These are phyloP conservation scores for Chlorella vulgaris DNA, from an alignment of 139 green algal species.

Conservation along the genomic window DNA sequence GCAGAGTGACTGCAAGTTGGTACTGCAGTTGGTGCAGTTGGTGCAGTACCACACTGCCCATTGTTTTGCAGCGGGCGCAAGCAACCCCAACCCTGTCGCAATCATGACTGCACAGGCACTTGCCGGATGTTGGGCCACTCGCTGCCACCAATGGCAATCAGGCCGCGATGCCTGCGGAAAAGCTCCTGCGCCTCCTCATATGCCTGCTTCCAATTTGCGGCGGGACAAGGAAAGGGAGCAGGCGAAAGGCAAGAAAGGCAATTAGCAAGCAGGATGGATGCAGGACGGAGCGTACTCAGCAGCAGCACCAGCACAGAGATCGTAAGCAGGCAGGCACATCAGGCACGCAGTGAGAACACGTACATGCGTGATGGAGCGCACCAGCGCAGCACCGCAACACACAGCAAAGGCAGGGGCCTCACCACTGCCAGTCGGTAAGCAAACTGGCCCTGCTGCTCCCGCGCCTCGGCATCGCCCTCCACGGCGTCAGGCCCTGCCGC, in stretches of 20 bases:
- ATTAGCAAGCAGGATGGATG: too few relatives aligned
- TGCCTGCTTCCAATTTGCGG: constrained; percentile 19
- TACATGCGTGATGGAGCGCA: background rate
- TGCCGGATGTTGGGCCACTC: constrained; percentile 67
- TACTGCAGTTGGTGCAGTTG: too few relatives aligned
- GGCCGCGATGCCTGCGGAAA: constrained; percentile 52
- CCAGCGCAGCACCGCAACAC: background rate
- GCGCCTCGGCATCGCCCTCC: background rate
- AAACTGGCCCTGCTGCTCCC: constrained; percentile 44
- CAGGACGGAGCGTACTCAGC: too few relatives aligned
- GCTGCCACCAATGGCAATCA: constrained; percentile 37
- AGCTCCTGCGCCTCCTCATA: constrained; percentile 54
- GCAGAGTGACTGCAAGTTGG: too few relatives aligned
- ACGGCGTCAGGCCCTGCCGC: constrained; percentile 5
- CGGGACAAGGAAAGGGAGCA: background rate
- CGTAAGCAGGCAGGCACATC: too few relatives aligned
- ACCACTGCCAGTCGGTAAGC: constrained; percentile 41
- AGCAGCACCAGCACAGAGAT: too few relatives aligned
- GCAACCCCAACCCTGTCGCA: background rate
- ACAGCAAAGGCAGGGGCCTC: background rate
- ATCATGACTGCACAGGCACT: background rate
- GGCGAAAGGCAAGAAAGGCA: background rate
- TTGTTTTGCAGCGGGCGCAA: too few relatives aligned
- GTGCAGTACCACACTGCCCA: too few relatives aligned
- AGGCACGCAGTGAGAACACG: background rate